Evolutionary conservation across 2,329 filamentous ascomycete species (phyloP), one percentile per base, ranked within the genome.

Genomic region (Lachnellula hyalina): DNA sequence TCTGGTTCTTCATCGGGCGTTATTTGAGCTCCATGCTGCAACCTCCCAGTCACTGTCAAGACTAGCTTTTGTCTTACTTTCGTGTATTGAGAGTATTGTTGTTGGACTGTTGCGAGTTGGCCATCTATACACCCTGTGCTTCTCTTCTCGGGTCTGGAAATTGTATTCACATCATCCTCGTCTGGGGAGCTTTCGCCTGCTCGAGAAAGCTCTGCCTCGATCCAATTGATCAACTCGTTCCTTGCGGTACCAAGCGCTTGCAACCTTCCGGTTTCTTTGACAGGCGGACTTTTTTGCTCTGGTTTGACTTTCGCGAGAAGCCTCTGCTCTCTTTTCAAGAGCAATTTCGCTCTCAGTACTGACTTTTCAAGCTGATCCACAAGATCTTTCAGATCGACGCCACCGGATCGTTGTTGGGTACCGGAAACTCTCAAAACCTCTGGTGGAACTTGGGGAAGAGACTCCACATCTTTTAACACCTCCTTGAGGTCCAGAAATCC

Each of bases 181-280:
- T 70, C 71, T 4, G 75, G 74, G 1, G 59, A 42, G 7, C 47
- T 45, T 12, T 68, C 65, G 32, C 61, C 63, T 15, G 81, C 80
- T 52, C 79, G 81, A 50, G 75, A 72, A 21, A 87, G 70, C 65
- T 86, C 84, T 5, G 71, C 72, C 67, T 87, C 84, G 54, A 87
- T 85, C 84, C 84, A 87, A 54, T 70, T 74, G 55, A 87, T 86
- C 49, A 87, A 74, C 58, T 82, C 80, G 50, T 79, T 77, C 15
- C 84, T 76, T 11, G 83, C 81, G 7, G 71, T 71, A 42, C 75
- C 76, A 9, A 87, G 70, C 14, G 84, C 84, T 47, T 75, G 72
- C 2, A 83, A 45, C 45, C 60, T 60, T 45, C 46, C 35, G 17
- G 54, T 55, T 46, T 53, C 46, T 23, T n/a, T 53, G 4, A 19